Base-by-base conservation (phyloP, 371 early-diverging fungal species). In the Ecytonucleospora hepatopenaei region DNA sequence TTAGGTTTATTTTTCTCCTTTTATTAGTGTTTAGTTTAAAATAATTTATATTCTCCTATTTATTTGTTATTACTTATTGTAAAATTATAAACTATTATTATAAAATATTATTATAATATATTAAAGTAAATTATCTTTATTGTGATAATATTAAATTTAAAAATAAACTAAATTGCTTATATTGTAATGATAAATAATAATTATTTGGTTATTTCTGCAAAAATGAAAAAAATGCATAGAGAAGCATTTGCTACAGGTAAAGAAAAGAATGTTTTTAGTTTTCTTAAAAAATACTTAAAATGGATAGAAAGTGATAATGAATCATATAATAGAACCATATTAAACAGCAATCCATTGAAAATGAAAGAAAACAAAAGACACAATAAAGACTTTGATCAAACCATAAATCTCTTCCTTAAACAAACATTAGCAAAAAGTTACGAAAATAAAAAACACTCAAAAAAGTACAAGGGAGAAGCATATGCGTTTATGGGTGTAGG, bases 281-380 rank as follows among this genome's bases (percentile, higher is more conserved):
- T 73, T 27, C 59, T 73, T 47, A 47, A 54, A 26, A 60, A 73
- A 26, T 73, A 62, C 23, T 27, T 69, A 19, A 48, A 54, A 15
- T 65, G 19, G 33, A 34, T 69, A 19, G 73, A 73, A 64, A 56
- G 40, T 48, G 61, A 67, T 30, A 35, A 34, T 1, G 32, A 40
- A 17, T 32, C 56, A 26, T 55, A 61, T 28, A 69, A 51, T 26
- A 28, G 31, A n/a, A 21, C 46, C 21, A 53, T 73, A 47, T 3
- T 53, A 8, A 32, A 51, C 32, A 48, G 28, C 2, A 60, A 69
- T 34, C 69, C 66, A 17, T 8, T 66, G 12, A 32, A 49, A 2
- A 33, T 21, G 0, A 31, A 46, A 0, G 32, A 60, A 28, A 17
- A 57, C 8, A 58, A 35, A 47, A 27, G 30, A 27, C 58, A 46